Evolutionary conservation across 768 basidiomycete genomes (phyloP), one percentile per base, ranked within the genome.

Genomic region (Hypsizygus marmoreus): DNA sequence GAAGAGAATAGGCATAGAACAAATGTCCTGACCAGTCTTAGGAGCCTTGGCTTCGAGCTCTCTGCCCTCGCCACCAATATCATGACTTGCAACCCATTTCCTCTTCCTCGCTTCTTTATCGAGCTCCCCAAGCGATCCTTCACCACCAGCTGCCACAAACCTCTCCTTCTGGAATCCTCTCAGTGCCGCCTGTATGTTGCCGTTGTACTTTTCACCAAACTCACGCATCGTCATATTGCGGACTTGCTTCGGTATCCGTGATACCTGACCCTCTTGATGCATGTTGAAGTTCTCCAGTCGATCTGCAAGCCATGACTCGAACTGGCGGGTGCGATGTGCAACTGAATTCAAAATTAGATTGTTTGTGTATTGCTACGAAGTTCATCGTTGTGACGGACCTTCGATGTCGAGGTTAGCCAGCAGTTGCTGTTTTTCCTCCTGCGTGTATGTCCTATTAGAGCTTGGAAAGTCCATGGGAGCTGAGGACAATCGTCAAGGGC

Each of bases 351-450:
- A 45, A 14, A 29, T 42, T 14, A 31, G 30, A 47, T 45, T 37
- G n/a, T 40, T 38, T 31, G 25, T n/a, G n/a, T n/a, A 34, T 14
- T 39, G 41, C 40, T 31, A 22, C 22, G n/a, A 43, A 6, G 25
- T 25, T 17, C 9, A 43, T 43, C 40, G 9, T 16, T 32, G 31
- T 36, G 41, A 35, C 65, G 10, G 54, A 86, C 88, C 85, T 79
- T 91, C 89, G 50, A 91, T 80, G 52, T 90, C 86, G 39, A 91
- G 75, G 63, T 91, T 91, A 35, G 77, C 77, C 30, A 91, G 68
- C 2, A 91, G 75, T 51, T 90, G 86, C 20, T 77, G 70, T 51
- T 90, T 91, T 67, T 91, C 87, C 56, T 89, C 86, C 4, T 71
- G 66, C 6, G 75, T 81, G 58, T 74, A 77, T 33, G 59, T 67